Conservation (phyloP, 352 stramenopile species). For the Phytophthora pisi region DNA sequence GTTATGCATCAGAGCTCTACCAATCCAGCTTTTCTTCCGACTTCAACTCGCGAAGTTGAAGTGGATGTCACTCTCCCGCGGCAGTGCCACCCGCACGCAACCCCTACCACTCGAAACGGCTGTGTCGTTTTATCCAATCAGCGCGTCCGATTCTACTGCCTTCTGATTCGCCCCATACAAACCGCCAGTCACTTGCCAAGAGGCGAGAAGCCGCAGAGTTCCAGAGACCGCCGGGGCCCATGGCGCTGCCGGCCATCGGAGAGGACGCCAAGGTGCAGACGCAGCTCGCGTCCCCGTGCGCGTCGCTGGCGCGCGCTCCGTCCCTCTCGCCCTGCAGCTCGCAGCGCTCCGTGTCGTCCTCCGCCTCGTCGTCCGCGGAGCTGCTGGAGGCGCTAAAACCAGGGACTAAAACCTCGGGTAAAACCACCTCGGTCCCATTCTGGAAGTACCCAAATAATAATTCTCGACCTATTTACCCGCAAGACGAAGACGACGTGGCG, state of each 20-base stretch:
- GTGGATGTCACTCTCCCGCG: neutral
- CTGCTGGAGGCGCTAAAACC: slow-evolving; percentile 8
- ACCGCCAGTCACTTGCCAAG: neutral
- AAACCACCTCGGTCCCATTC: neutral
- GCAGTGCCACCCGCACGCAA: neutral
- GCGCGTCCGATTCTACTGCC: neutral
- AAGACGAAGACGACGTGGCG: slow-evolving; percentile 19
- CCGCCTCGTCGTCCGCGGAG: slow-evolving; percentile 6
- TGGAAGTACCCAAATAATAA: slow-evolving; percentile 14
- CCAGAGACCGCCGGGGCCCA: neutral
- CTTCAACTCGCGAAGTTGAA: neutral
- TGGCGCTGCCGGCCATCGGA: slow-evolving; percentile 53
- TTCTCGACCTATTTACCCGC: neutral
- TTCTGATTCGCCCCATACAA: slow-evolving; percentile 24
- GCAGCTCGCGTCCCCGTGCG: slow-evolving; percentile 14
- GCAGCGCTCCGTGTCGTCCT: slow-evolving; percentile 12
- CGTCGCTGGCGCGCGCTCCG: slow-evolving; percentile 12
- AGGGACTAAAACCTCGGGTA: neutral
- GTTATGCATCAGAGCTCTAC: too few species aligned
- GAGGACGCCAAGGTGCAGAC: slow-evolving; percentile 51
- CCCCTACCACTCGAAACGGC: slow-evolving; percentile 1
- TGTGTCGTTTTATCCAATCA: slow-evolving; percentile 5
- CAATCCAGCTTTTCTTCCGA: too few species aligned
- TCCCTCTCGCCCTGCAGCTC: slow-evolving; percentile 36
- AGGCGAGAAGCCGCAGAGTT: slow-evolving; percentile 25